Evolutionary conservation across 148 eudicot genomes (phyloP).

Genomic region (Pharnaceum exiguum): DNA sequence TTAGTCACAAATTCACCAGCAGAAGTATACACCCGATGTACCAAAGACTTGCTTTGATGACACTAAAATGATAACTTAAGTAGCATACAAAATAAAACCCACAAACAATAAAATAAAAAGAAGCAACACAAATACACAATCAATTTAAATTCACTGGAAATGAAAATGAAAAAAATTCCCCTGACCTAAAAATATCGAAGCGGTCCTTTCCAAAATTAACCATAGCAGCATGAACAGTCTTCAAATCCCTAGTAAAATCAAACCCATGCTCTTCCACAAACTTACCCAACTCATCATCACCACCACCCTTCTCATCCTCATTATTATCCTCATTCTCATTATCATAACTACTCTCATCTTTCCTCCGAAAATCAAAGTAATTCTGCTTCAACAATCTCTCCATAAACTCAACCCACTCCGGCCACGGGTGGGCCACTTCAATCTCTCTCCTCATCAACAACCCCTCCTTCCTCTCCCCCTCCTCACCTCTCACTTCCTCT

Average conservation of each 20-base stretch:
- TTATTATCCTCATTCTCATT: slow-evolving; percentile 31
- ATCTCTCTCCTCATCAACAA: slow-evolving; percentile 29
- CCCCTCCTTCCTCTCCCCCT: neutral
- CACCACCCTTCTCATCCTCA: slow-evolving; percentile 66
- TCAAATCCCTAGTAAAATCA: slow-evolving; percentile 81
- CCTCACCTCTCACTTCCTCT: neutral
- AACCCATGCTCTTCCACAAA: slow-evolving; percentile 38
- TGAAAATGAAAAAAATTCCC: slow-evolving; percentile 38
- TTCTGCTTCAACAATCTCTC: slow-evolving; percentile 87
- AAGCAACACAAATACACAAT: too few species aligned
- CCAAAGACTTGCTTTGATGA: too few species aligned
- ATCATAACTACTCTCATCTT: slow-evolving; percentile 70
- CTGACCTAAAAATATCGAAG: slow-evolving; percentile 82
- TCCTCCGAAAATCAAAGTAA: slow-evolving; percentile 70
- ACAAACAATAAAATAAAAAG: too few species aligned
- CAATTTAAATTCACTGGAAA: too few species aligned
- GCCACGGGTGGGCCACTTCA: slow-evolving; percentile 86
- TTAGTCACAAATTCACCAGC: too few species aligned
- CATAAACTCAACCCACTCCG: slow-evolving; percentile 86
- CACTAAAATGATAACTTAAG: too few species aligned
- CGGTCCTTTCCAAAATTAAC: slow-evolving; percentile 76
- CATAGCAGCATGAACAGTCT: slow-evolving; percentile 68
- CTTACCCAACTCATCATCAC: slow-evolving; percentile 20
- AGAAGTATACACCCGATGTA: too few species aligned
- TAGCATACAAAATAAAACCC: too few species aligned